Percentiles rank a stretch among this genome's conserved stretches.
phyloP scores from a whole-genome alignment of 176 grass and related monocot genomes.

The Musa acuminata region DNA sequence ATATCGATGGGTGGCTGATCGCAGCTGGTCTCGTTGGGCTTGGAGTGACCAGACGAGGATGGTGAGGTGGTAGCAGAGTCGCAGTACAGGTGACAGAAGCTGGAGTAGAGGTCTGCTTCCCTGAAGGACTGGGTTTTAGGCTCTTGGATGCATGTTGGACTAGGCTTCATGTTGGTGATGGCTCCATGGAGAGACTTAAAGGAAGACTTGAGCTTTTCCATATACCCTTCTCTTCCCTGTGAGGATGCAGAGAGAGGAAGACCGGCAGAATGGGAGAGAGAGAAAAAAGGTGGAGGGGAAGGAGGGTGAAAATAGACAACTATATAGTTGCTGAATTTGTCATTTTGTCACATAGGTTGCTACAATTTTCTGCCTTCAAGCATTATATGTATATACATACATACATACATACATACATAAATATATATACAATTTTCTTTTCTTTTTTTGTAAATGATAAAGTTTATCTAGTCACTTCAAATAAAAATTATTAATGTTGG shows the following conservation, averaged over 20 bases:
- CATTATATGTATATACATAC: too few species aligned
- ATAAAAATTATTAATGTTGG: too few species aligned
- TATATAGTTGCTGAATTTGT: neutral
- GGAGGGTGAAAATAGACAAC: neutral
- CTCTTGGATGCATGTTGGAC: constrained; percentile 21
- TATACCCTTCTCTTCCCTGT: neutral
- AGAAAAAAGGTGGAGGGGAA: neutral
- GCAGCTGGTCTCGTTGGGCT: too few species aligned
- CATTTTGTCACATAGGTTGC: too few species aligned
- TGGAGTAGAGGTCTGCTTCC: neutral
- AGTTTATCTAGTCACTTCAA: too few species aligned
- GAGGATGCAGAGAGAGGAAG: neutral
- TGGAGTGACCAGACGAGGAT: constrained; percentile 3
- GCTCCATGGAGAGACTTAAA: constrained; percentile 32
- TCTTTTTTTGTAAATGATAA: neutral
- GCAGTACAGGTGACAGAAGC: neutral
- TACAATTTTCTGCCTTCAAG: too few species aligned
- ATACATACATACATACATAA: too few species aligned
- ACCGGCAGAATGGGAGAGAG: neutral
- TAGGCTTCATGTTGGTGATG: constrained; percentile 25
- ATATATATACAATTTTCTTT: too few species aligned
- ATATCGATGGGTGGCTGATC: neutral
- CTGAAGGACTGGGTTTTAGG: constrained; percentile 25
- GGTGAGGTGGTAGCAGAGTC: constrained; percentile 7
- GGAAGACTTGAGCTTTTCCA: constrained; percentile 42